These are phyloP conservation scores for Cryptococcus wingfieldii DNA, from an alignment of 1,284 basidiomycete genomes.

Conservation along the genomic window DNA sequence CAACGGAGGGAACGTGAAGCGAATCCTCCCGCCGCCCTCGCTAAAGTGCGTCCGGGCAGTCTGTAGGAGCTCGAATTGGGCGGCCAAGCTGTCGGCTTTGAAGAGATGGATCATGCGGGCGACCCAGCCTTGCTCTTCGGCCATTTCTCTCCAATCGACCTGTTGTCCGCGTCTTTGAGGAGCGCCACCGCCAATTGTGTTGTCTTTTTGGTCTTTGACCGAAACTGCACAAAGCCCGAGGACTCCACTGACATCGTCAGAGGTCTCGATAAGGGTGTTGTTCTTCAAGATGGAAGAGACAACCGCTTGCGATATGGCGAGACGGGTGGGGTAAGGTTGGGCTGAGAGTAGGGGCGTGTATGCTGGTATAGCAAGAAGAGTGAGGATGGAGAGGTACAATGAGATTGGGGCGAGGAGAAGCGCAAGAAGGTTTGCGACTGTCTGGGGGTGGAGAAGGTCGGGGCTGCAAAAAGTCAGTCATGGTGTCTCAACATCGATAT, in stretches of 20 bases:
- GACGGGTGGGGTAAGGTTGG: slow-evolving; percentile 81
- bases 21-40: slow-evolving; percentile 85
- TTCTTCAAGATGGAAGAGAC: slow-evolving; percentile 90
- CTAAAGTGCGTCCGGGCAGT: slow-evolving; percentile 80
- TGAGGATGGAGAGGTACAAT: slow-evolving; percentile 88
- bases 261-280: slow-evolving; percentile 82
- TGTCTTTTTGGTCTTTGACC: slow-evolving; percentile 80
- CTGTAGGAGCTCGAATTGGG: slow-evolving; percentile 88
- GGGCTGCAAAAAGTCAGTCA: slow-evolving; percentile 54
- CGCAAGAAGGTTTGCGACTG: slow-evolving; percentile 79
- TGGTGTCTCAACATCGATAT: no score
- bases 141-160: slow-evolving; percentile 79
- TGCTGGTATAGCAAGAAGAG: slow-evolving; percentile 82
- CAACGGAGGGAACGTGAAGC: slow-evolving; percentile 88
- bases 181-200: slow-evolving; percentile 52
- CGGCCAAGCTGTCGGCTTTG: slow-evolving; percentile 71
- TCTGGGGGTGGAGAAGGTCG: slow-evolving; percentile 79
- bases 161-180: slow-evolving; percentile 52
- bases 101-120: slow-evolving; percentile 94
- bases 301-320: slow-evolving; percentile 84
- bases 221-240: slow-evolving; percentile 85
- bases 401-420: slow-evolving; percentile 87
- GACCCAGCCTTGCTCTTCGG: slow-evolving; percentile 95
- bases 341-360: slow-evolving; percentile 74
- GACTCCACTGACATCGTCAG: slow-evolving; percentile 86